These are phyloP conservation scores for Colletotrichum sp. DNA, from an alignment of 2,329 filamentous ascomycete species.

Conservation along the genomic window DNA sequence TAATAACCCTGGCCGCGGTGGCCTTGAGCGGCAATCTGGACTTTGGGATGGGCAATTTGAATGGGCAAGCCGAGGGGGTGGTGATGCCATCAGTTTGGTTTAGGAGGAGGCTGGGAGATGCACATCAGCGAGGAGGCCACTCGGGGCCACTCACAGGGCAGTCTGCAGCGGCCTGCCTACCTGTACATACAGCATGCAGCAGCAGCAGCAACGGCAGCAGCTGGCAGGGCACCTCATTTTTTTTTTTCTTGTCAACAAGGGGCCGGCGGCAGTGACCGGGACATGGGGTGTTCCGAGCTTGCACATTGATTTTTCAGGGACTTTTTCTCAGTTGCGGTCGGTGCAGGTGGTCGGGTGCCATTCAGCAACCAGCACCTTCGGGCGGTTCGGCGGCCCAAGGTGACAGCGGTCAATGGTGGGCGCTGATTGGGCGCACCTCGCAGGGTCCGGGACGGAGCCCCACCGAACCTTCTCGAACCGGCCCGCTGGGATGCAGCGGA, in stretches of 20 bases:
- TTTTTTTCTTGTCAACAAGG: neutral
- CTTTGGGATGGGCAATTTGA: neutral
- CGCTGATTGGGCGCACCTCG: neutral
- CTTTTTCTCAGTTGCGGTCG: neutral
- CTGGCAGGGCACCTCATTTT: neutral
- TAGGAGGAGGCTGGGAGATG: slow-evolving; percentile 3
- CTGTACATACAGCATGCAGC: neutral
- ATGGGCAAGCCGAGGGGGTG: neutral
- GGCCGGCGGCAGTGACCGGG: slow-evolving; percentile 13
- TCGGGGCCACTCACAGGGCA: neutral
- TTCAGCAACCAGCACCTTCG: slow-evolving; percentile 3
- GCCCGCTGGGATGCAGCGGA: slow-evolving; percentile 19
- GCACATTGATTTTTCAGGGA: neutral
- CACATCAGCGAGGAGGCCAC: slow-evolving; percentile 1
- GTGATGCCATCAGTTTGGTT: slow-evolving; percentile 15
- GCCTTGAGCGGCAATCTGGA: neutral
- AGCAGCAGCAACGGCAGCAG: neutral
- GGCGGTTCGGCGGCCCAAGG: slow-evolving; percentile 14
- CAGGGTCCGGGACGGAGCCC: slow-evolving; percentile 27
- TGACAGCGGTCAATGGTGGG: neutral
- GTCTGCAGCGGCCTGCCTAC: neutral
- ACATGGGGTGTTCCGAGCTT: neutral
- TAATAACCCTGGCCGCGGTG: neutral
- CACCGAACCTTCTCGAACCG: slow-evolving; percentile 53
- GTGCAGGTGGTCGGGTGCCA: neutral